Evolutionary conservation across 2,329 filamentous ascomycete species (phyloP), one percentile per base, ranked within the genome.

Genomic region (Hypomyces perniciosus): DNA sequence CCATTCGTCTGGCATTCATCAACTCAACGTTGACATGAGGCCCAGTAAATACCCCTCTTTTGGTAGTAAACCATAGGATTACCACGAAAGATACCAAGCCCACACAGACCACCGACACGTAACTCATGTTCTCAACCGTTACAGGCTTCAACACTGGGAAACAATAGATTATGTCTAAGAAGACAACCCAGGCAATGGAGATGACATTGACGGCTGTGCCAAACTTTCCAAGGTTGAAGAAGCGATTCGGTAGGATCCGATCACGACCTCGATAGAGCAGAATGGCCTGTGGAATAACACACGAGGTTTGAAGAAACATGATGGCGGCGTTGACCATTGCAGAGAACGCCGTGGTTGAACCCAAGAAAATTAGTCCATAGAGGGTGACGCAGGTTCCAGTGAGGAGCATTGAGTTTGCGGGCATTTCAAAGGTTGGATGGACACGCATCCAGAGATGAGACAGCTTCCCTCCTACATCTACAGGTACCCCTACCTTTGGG

Each of bases 311-410:
- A 0, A 62, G 47, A 7, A 63, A 63, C 26, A 63, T 59, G 27
- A 63, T 62, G 5, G 59, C 53, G 0, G 60, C 56, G 46, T 55
- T 62, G 42, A 63, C 60, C 59, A 62, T 62, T 3, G 59, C 54
- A 0, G 57, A 54, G 30, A 62, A 62, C 1, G 63, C 63, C 1
- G 63, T 64, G 2, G 59, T 57, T 0, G 61, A 65, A 3, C 63
- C 63, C 1, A 65, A 53, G 42, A 63, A 65, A 1, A 65, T 61
- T 5, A 62, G 49, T 2, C 60, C 63, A 6, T 67, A 67, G 0
- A 65, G 4, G 55, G 55, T 56, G 0, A 56, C 52, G 1, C 56
- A 59, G 0, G 42, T 44, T 2, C 51, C 56, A 13, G 57, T 55
- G 26, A 59, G 58, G 4, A 59, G 8, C 1, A 59, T 7, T 1